Conservation (phyloP, 2,329 filamentous ascomycete genomes). For the Emydomyces testavorans region DNA sequence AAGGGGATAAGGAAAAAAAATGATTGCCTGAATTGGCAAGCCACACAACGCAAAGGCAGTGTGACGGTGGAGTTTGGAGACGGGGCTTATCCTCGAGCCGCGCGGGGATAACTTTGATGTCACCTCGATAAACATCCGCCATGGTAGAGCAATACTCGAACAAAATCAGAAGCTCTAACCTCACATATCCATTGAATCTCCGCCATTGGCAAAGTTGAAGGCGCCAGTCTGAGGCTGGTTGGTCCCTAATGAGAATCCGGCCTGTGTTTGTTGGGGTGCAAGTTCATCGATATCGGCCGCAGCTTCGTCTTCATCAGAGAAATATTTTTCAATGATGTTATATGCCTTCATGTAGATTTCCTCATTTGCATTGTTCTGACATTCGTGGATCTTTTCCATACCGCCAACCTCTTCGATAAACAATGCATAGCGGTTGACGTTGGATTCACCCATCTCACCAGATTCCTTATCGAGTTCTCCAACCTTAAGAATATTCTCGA, state of each 20-base stretch:
- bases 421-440: constrained; percentile 88
- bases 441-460: constrained; percentile 37
- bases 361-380: constrained; percentile 99
- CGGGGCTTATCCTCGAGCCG: too few species aligned
- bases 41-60: not conserved
- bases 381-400: constrained; percentile 99
- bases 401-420: constrained; percentile 98
- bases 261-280: constrained; percentile 58
- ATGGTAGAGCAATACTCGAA: not conserved
- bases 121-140: not conserved
- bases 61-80: not conserved
- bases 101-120: too few species aligned
- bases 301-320: constrained; percentile 90
- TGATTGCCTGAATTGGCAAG: not conserved
- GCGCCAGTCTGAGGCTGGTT: constrained; percentile 59
- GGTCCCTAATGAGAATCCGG: constrained; percentile 57
- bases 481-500: constrained; percentile 99
- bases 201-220: constrained; percentile 82
- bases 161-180: constrained; percentile 12
- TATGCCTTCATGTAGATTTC: constrained; percentile 99
- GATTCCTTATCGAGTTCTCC: constrained; percentile 97
- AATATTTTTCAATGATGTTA: constrained; percentile 99
- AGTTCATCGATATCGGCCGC: constrained; percentile 68
- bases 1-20: not conserved
- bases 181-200: constrained; percentile 66